Evolutionary conservation across 1,284 basidiomycete genomes (phyloP).

Genomic region (Leccinum subfulvum): DNA sequence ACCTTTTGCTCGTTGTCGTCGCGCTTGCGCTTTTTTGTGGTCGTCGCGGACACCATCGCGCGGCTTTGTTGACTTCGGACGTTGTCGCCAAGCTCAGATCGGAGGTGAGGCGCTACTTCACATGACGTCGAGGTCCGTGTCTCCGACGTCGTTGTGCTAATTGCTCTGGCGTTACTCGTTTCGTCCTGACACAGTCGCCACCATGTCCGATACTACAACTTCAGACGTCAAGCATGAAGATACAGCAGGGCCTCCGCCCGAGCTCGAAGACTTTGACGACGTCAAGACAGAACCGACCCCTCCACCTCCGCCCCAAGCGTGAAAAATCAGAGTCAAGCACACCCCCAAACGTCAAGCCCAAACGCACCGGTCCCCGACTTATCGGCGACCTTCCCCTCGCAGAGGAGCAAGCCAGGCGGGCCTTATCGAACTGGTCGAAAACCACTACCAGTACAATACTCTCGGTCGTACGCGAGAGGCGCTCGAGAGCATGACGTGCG

Average conservation of each 20-base stretch:
- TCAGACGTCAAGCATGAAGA: constrained; percentile 21
- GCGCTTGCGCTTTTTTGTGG: constrained; percentile 65
- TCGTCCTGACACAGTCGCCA: constrained; percentile 22
- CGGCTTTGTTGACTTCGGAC: constrained; percentile 13
- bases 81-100: constrained; percentile 9
- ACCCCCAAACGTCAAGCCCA: constrained; percentile 31
- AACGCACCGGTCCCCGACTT: constrained; percentile 52
- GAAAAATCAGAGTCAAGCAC: constrained; percentile 35
- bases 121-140: constrained; percentile 27
- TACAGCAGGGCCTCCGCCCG: constrained; percentile 6
- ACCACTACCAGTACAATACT: constrained; percentile 86
- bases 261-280: constrained; percentile 30
- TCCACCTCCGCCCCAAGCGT: constrained; percentile 25
- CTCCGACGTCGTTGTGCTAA: constrained; percentile 15
- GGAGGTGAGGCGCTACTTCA: constrained; percentile 6
- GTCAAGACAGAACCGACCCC: constrained; percentile 30
- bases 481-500: constrained; percentile 91
- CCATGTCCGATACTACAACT: constrained; percentile 31
- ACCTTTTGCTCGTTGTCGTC: constrained; percentile 40
- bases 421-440: constrained; percentile 71
- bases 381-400: constrained; percentile 79
- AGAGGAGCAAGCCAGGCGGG: constrained; percentile 68
- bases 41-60: constrained; percentile 32
- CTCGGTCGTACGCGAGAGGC: constrained; percentile 86
- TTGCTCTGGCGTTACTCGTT: constrained; percentile 23